Conservation (phyloP, 768 basidiomycete species). For the Rhizopogon roseolus region DNA sequence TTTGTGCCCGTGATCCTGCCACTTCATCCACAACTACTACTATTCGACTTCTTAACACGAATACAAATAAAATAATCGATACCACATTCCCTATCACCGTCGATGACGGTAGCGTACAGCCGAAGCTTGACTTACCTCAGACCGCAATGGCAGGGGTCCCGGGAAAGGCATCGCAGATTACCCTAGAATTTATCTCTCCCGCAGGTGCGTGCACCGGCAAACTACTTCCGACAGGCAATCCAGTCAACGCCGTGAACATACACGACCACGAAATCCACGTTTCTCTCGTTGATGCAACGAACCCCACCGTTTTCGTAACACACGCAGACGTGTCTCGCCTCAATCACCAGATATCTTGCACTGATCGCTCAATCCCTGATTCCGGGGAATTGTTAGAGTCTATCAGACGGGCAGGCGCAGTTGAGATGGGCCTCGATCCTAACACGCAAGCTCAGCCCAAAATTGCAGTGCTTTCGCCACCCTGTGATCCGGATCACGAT, state of each 20-base stretch:
- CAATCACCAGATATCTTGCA: conserved; percentile 14
- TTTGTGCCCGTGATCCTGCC: conserved; percentile 28
- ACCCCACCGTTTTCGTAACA: conserved; percentile 64
- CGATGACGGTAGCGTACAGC: conserved; percentile 12
- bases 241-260: conserved; percentile 41
- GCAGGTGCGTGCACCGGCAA: conserved; percentile 67
- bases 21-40: conserved; percentile 26
- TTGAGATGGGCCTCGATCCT: conserved; percentile 61
- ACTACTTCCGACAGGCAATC: conserved; percentile 57
- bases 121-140: conserved; percentile 44
- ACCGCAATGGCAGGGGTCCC: conserved; percentile 64
- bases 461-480: conserved; percentile 51
- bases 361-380: conserved; percentile 3
- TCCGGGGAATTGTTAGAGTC: conserved; percentile 38
- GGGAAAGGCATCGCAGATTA: conserved; percentile 58
- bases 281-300: conserved; percentile 70
- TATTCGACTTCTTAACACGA: conserved; percentile 64
- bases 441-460: conserved; percentile 65
- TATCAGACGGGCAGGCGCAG: conserved; percentile 52
- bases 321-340: conserved; percentile 36
- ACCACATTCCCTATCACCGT: conserved; percentile 58
- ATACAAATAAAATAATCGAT: conserved; percentile 65
- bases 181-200: conserved; percentile 62
- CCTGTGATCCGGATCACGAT: conserved; percentile 17
- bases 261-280: conserved; percentile 26